Evolutionary conservation across 2,329 filamentous ascomycete genomes (phyloP), one percentile per base, ranked within the genome.

Genomic region (Trichoderma oligosporum): DNA sequence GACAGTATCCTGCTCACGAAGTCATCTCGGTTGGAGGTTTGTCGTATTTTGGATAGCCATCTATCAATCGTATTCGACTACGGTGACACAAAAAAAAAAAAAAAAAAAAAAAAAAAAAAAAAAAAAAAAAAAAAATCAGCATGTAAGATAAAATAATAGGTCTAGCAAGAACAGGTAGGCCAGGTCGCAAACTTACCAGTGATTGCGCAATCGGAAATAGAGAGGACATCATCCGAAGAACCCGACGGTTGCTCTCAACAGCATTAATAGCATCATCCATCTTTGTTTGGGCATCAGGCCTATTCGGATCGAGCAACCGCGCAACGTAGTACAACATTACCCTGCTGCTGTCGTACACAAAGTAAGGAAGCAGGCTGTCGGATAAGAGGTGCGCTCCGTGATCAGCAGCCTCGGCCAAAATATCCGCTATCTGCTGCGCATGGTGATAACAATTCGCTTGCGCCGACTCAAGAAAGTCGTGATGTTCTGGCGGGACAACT

Each of bases 261-360:
- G 71, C 68, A 36, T 67, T 66, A 47, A 75, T 69, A 4, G 72
- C 71, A n/a, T 74, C 71, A 14, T 65, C 65, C 55, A 75, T 69
- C 53, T 70, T 71, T 6, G 65, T 65, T 27, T 70, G 65, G 7
- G 72, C 71, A 56, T 73, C 72, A 1, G 67, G 61, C 12, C 70
- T 63, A 29, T 60, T 67, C 1, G 71, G 68, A 25, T 75, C 74
- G 5, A 77, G 66, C 6, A 78, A 62, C 14, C 74, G 70, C 4
- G 74, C 75, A n/a, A 77, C 69, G 56, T 77, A 77, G 62, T 78
- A 78, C 1, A 78, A 63, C 73, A 78, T 77, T 35, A 77, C 73
- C 4, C 76, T 70, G 47, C 73, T 77, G 60, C 75, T 77, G 54
- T 78, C 76, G 61, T 77, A 78, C 1, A 74, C 71, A 58, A 78